Percentiles rank a stretch among this genome's conserved stretches.
phyloP scores from a whole-genome alignment of 208 protist species.

The Lotmaria passim region DNA sequence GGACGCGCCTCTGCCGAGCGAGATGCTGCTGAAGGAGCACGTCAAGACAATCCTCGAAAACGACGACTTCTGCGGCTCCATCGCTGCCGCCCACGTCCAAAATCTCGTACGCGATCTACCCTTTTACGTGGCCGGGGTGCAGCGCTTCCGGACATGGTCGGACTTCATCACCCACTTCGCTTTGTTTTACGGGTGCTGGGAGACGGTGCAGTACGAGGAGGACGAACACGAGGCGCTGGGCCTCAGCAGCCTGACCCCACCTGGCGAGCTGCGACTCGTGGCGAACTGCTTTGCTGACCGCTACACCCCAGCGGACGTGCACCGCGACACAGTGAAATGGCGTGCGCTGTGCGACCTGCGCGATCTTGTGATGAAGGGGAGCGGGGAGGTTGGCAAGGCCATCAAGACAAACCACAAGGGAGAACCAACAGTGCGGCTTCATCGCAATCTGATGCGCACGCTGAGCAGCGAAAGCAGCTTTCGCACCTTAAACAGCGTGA shows the following conservation, averaged over 20 bases:
- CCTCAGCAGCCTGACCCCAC: slow-evolving; percentile 53
- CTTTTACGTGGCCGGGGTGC: slow-evolving; percentile 58
- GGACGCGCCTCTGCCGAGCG: slow-evolving; percentile 45
- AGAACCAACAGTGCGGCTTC: slow-evolving; percentile 11
- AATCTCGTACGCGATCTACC: slow-evolving; percentile 76
- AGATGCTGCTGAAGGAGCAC: slow-evolving; percentile 77
- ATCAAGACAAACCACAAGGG: background rate
- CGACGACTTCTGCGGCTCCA: slow-evolving; percentile 71
- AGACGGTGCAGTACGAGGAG: slow-evolving; percentile 39
- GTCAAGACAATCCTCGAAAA: slow-evolving; percentile 69
- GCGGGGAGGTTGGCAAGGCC: background rate
- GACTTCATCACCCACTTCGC: slow-evolving; percentile 51
- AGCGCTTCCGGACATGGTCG: slow-evolving; percentile 64
- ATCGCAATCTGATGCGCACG: slow-evolving; percentile 11
- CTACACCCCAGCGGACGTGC: slow-evolving; percentile 44
- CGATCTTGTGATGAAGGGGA: slow-evolving; percentile 22
- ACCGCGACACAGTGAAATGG: slow-evolving; percentile 49
- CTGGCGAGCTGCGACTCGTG: slow-evolving; percentile 61
- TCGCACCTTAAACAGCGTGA: slow-evolving; percentile 59
- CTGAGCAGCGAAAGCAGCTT: slow-evolving; percentile 37
- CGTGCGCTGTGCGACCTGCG: slow-evolving; percentile 50
- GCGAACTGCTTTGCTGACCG: slow-evolving; percentile 36
- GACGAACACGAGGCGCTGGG: slow-evolving; percentile 44
- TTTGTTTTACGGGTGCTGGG: slow-evolving; percentile 53
- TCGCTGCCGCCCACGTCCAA: slow-evolving; percentile 68